phyloP scores from a whole-genome alignment of 176 grass and related monocot genomes.

The Paspalum notatum region DNA sequence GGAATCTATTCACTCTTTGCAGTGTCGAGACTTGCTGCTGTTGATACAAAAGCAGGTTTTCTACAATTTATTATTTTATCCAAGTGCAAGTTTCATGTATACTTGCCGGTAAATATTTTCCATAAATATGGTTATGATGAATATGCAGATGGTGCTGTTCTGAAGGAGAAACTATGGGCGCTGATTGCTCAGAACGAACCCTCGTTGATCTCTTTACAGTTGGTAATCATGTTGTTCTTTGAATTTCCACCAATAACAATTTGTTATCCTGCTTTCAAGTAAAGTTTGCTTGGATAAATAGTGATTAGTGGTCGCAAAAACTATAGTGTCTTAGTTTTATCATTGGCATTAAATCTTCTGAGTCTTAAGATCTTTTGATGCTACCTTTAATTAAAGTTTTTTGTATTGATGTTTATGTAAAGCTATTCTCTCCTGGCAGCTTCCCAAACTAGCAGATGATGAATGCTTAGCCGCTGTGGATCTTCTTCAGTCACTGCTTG shows the following conservation, averaged over 20 bases:
- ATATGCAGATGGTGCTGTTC: constrained; percentile 69
- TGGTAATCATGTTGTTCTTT: constrained; percentile 56
- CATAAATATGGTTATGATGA: constrained; percentile 19
- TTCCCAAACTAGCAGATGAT: constrained; percentile 83
- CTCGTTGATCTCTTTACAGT: constrained; percentile 70
- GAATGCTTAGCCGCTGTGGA: constrained; percentile 82
- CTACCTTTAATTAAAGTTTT: constrained; percentile 19
- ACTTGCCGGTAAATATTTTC: constrained; percentile 9
- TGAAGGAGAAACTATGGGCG: constrained; percentile 93
- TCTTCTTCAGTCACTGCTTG: constrained; percentile 82
- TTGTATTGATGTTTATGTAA: constrained; percentile 12
- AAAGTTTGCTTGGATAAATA: constrained; percentile 18
- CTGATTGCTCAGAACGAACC: constrained; percentile 89
- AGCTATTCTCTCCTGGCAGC: constrained; percentile 44
- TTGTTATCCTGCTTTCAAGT: constrained; percentile 34
- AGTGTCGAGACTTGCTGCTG: constrained; percentile 70
- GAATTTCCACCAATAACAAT: constrained; percentile 14
- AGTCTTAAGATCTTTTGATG: constrained; percentile 29
- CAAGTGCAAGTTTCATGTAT: constrained; percentile 7
- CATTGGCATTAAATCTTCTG: background rate
- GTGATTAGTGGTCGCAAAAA: constrained; percentile 5
- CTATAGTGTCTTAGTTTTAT: background rate
- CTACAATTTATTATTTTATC: constrained; percentile 32
- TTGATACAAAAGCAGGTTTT: constrained; percentile 95
- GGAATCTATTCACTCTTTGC: constrained; percentile 90